Percentiles rank a stretch among this genome's conserved stretches.
These are phyloP conservation scores for Niveomyces coronatus DNA, from an alignment of 2,329 filamentous ascomycete species.

Conservation along the genomic window DNA sequence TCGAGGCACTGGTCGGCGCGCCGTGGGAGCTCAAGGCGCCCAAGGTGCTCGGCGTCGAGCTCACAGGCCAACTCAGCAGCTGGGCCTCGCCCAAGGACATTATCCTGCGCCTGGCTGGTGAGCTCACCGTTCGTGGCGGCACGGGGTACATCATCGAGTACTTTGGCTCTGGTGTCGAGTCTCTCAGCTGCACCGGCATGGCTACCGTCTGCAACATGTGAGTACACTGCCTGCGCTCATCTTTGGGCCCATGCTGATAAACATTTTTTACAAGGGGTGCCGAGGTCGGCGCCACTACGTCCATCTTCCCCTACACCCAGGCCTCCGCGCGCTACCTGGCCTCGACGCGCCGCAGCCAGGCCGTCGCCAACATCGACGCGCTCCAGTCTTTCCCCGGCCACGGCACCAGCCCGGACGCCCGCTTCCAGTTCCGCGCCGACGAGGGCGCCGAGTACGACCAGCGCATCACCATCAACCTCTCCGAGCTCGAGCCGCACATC, in stretches of 20 bases:
- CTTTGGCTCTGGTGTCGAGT: conserved; percentile 79
- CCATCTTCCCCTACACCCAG: conserved; percentile 83
- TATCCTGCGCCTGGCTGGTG: conserved; percentile 80
- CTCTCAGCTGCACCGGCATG: conserved; percentile 87
- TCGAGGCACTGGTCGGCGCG: conserved; percentile 90
- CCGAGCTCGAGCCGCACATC: conserved; percentile 84
- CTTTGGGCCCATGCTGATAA: neutral
- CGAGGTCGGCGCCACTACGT: conserved; percentile 92
- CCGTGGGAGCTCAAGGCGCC: conserved; percentile 98
- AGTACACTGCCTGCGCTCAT: neutral
- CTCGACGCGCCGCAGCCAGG: conserved; percentile 58
- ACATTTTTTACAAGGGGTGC: conserved; percentile 23
- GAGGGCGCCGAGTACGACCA: conserved; percentile 79
- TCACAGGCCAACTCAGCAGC: conserved; percentile 73
- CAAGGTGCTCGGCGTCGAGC: conserved; percentile 73
- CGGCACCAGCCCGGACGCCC: conserved; percentile 33
- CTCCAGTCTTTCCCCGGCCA: conserved; percentile 43
- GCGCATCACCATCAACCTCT: conserved; percentile 82
- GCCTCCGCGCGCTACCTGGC: conserved; percentile 78
- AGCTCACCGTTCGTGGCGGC: conserved; percentile 84
- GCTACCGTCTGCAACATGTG: conserved; percentile 88
- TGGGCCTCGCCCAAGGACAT: conserved; percentile 96
- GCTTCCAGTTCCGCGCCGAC: conserved; percentile 65
- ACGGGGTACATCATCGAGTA: conserved; percentile 95
- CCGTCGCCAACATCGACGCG: conserved; percentile 56